Evolutionary conservation across 306 rosid genomes (phyloP), one percentile per base, ranked within the genome.

Genomic region (Ammopiptanthus mongolicus): DNA sequence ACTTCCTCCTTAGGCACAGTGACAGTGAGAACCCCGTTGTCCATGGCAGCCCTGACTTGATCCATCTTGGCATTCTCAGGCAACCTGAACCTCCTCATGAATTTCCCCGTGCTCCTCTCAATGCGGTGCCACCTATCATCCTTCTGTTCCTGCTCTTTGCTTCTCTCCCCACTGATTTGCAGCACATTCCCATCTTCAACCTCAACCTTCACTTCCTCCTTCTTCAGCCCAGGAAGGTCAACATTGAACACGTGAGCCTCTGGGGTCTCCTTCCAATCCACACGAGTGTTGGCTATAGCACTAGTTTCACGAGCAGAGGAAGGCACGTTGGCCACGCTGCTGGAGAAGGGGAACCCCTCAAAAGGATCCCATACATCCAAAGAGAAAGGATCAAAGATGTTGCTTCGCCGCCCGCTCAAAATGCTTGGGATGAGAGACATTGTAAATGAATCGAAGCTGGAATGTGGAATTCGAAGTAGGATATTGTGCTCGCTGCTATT

Each of bases 261-360:
- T 0, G 85, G 44, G 0, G 78, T 76, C 34, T 81, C 85, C 58
- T 71, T 81, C 85, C 78, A 81, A 15, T 81, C 85, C 63, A 81
- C 78, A 8, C 81, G 65, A 0, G 78, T 34, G 48, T 13, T 46
- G 3, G 65, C 85, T n/a, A 81, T 69, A 13, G 85, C 78, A 0
- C 29, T 61, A 53, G 46, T 53, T 5, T 81, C 81, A 0, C 59
- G 59, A 1, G 63, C 62, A 3, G 70, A 55, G 10, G 78, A 64
- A 0, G 72, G 50, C 50, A 31, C 29, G 17, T 41, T 59, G 14
- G 53, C 6, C 0, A 12, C 5, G 2, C 28, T 8, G 8, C 10
- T 5, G 17, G 31, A 1, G 12, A 36, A 22, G 1, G 42, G 57
- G 19, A 63, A 53, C 0, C 66, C 78, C 36, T 70, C 65, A 0